Conservation (phyloP, 805 yeast species). For the Hanseniaspora taiwanica region DNA sequence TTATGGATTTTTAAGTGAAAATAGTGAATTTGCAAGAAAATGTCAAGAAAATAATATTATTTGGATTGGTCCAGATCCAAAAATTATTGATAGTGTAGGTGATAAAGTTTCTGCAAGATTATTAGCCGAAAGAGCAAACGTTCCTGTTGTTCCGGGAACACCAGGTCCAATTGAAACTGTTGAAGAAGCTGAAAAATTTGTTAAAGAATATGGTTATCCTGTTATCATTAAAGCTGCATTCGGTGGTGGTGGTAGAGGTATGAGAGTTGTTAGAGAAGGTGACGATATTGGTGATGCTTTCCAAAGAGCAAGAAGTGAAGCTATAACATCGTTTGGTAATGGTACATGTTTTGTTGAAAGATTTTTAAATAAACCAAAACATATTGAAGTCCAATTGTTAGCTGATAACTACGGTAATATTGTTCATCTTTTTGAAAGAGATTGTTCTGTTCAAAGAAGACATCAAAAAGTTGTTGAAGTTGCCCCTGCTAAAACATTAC, state of each 20-base stretch:
- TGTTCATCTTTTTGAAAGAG: slow-evolving; percentile 91
- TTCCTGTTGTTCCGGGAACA: slow-evolving; percentile 95
- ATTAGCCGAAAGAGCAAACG: slow-evolving; percentile 67
- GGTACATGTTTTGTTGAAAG: slow-evolving; percentile 98
- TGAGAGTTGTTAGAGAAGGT: slow-evolving; percentile 97
- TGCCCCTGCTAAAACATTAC: slow-evolving; percentile 91
- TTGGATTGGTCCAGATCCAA: slow-evolving; percentile 89
- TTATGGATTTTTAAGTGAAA: slow-evolving; percentile 82
- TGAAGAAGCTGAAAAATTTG: slow-evolving; percentile 70
- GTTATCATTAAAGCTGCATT: slow-evolving; percentile 97
- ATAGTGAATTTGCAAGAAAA: slow-evolving; percentile 84
- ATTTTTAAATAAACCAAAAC: slow-evolving; percentile 89
- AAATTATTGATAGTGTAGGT: slow-evolving; percentile 87
- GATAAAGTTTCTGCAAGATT: slow-evolving; percentile 92
- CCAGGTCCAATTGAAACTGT: slow-evolving; percentile 86
- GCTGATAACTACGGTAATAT: slow-evolving; percentile 94
- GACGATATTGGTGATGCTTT: slow-evolving; percentile 88
- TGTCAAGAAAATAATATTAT: slow-evolving; percentile 84
- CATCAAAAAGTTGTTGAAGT: slow-evolving; percentile 98
- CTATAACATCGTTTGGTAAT: slow-evolving; percentile 90
- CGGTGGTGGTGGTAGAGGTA: slow-evolving; percentile 99
- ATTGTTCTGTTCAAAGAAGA: slow-evolving; percentile 98
- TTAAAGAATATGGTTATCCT: slow-evolving; percentile 77
- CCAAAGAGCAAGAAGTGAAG: slow-evolving; percentile 87
- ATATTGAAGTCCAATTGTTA: slow-evolving; percentile 90